Conservation (phyloP, 495 filamentous ascomycete species). For the Penicillium turbatum region DNA sequence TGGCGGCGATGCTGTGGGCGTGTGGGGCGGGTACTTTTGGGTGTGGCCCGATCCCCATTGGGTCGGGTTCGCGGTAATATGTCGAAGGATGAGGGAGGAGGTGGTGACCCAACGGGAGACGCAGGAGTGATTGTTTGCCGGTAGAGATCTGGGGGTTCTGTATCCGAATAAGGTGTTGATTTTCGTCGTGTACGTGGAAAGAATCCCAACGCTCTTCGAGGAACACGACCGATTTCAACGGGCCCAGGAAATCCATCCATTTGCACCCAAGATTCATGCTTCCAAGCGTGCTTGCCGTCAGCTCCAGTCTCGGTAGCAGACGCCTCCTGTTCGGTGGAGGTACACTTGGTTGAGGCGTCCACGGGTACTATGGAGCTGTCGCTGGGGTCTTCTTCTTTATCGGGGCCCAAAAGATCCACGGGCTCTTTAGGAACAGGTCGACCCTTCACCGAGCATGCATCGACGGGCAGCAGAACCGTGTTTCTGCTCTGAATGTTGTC, state of each 20-base stretch:
- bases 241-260: slow-evolving; percentile 64
- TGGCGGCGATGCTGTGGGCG: slow-evolving; percentile 35
- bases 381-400: slow-evolving; percentile 36
- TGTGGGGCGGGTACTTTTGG: slow-evolving; percentile 16
- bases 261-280: slow-evolving; percentile 80
- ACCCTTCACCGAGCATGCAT: slow-evolving; percentile 82
- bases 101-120: slow-evolving; percentile 30
- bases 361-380: slow-evolving; percentile 43
- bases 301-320: slow-evolving; percentile 22
- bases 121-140: slow-evolving; percentile 34
- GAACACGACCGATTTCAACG: slow-evolving; percentile 82
- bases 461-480: slow-evolving; percentile 79
- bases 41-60: slow-evolving; percentile 18
- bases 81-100: slow-evolving; percentile 24
- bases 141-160: slow-evolving; percentile 35
- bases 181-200: slow-evolving; percentile 91
- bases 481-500: slow-evolving; percentile 83
- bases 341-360: slow-evolving; percentile 19
- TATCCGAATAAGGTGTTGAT: slow-evolving; percentile 51
- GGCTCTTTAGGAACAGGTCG: slow-evolving; percentile 37
- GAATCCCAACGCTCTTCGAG: slow-evolving; percentile 77
- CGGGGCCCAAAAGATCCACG: slow-evolving; percentile 34
- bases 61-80: slow-evolving; percentile 18
- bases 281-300: slow-evolving; percentile 62
- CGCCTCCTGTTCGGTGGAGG: slow-evolving; percentile 13